Evolutionary conservation across 164 flowering plant genomes (phyloP).

Genomic region (Aristolochia fimbriata): DNA sequence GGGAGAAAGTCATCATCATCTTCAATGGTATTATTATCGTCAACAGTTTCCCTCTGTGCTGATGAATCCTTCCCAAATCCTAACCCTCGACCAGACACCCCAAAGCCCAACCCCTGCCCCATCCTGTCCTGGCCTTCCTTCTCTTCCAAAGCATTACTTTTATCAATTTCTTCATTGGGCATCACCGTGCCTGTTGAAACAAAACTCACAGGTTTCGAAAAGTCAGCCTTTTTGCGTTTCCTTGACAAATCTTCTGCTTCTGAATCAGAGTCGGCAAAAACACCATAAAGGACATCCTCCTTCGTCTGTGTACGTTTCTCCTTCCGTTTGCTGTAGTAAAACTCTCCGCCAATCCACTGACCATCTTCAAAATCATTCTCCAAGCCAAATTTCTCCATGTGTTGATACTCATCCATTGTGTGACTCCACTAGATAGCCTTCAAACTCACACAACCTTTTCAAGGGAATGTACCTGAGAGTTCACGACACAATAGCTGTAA

Average conservation of each 20-base stretch:
- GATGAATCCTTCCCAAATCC: conserved; percentile 9
- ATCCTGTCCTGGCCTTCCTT: conserved; percentile 9
- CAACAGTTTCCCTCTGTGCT: conserved; percentile 6
- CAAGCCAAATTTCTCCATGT: conserved; percentile 69
- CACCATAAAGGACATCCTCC: conserved; percentile 69
- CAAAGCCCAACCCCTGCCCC: neutral
- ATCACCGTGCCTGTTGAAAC: conserved; percentile 69
- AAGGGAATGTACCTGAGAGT: too few relatives aligned
- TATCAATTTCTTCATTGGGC: conserved; percentile 63
- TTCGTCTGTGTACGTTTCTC: conserved; percentile 56
- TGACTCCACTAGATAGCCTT: too few relatives aligned
- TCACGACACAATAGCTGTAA: too few relatives aligned
- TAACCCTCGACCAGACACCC: neutral
- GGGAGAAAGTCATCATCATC: conserved; percentile 49
- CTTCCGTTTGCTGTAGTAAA: conserved; percentile 48
- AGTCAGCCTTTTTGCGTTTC: conserved; percentile 44
- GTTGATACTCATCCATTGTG: conserved; percentile 18
- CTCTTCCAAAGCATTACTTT: conserved; percentile 13
- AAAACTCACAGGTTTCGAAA: conserved; percentile 77
- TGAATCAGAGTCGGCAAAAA: conserved; percentile 41
- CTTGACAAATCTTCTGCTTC: conserved; percentile 30
- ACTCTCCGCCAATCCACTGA: conserved; percentile 77
- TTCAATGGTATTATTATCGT: conserved; percentile 13
- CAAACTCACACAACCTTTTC: too few relatives aligned
- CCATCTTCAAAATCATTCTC: conserved; percentile 85